Base-by-base conservation (phyloP, 805 yeast genomes). In the Komagataella ulmi region DNA sequence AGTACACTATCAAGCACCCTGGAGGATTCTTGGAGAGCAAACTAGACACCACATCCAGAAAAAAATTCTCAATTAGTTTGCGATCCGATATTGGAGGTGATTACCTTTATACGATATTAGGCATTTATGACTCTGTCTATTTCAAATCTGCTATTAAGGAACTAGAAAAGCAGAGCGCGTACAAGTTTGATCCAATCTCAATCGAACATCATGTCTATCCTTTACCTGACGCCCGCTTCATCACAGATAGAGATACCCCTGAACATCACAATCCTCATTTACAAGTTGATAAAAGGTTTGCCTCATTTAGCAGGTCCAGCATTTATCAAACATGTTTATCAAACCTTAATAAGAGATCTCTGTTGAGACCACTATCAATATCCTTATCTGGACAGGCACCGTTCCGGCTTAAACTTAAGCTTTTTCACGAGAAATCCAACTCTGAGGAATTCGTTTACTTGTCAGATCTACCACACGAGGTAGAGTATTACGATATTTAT, bases 111-210 rank as follows among this genome's bases (percentile, higher is more conserved):
- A 64, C 63, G 6, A 78, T 90, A 59, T 76, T 69, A 30, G 80
- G 78, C 2, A 68, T 90, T 1, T 80, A 75, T 55, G 97, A 90
- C 62, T 66, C 80, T 0, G 66, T 79, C 21, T 90, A 87, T 59
- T 65, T 70, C 52, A 74, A 59, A 59, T 64, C 65, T 52, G 71
- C 70, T 52, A 53, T 70, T 30, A 56, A 60, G 8, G 57, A 60
- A 7, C 54, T 65, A n/a, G 51, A 58, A 59, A 44, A 58, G 55
- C 49, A 49, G 12, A 50, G 56, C 1, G 17, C 50, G 17, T 65
- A 69, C 53, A 49, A 47, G 1, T 60, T 64, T 24, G 60, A 64
- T 3, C 67, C 66, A 23, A 61, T 79, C 24, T 59, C 55, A 2
- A 65, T 83, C 7, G 63, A 63, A 47, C 86, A 83, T 59, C 57